phyloP scores from a whole-genome alignment of 2,329 filamentous ascomycete species.

The Fusarium euwallaceae region DNA sequence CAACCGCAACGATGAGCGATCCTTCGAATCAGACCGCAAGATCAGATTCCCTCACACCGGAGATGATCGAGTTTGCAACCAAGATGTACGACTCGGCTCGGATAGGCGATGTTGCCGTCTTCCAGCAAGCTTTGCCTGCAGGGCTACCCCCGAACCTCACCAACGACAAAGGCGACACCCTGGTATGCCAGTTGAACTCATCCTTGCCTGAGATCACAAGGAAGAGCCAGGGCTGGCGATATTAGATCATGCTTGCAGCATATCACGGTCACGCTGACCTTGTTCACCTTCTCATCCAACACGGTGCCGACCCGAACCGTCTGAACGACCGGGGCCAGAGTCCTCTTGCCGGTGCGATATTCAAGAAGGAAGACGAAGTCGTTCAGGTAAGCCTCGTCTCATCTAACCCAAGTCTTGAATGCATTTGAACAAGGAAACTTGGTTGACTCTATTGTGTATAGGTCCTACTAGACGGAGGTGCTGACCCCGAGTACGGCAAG shows the following conservation, averaged over 20 bases:
- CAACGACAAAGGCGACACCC: slow-evolving; percentile 79
- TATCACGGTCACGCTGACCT: slow-evolving; percentile 76
- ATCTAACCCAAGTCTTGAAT: background rate
- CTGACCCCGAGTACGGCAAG: slow-evolving; percentile 65
- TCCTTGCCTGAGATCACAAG: no score
- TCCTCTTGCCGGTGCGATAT: slow-evolving; percentile 78
- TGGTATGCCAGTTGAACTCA: slow-evolving; percentile 60
- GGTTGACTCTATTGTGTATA: slow-evolving; percentile 32
- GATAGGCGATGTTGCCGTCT: slow-evolving; percentile 66
- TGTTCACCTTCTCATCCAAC: slow-evolving; percentile 70
- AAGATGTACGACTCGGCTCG: slow-evolving; percentile 78
- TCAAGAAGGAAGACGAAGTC: slow-evolving; percentile 77
- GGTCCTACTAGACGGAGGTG: slow-evolving; percentile 64
- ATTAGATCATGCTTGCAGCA: slow-evolving; percentile 77
- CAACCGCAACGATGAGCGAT: slow-evolving; percentile 27
- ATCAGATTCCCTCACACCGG: slow-evolving; percentile 64
- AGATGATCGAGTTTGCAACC: slow-evolving; percentile 74
- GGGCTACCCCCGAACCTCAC: slow-evolving; percentile 78
- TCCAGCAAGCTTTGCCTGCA: slow-evolving; percentile 73
- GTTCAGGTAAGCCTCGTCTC: slow-evolving; percentile 61
- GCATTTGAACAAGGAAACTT: background rate
- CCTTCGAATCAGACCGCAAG: slow-evolving; percentile 26
- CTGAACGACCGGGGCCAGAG: slow-evolving; percentile 78
- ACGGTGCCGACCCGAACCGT: slow-evolving; percentile 75
- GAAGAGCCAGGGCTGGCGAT: slow-evolving; percentile 9